Conservation (phyloP, 257 asterid genomes). For the Ehretia macrophylla region DNA sequence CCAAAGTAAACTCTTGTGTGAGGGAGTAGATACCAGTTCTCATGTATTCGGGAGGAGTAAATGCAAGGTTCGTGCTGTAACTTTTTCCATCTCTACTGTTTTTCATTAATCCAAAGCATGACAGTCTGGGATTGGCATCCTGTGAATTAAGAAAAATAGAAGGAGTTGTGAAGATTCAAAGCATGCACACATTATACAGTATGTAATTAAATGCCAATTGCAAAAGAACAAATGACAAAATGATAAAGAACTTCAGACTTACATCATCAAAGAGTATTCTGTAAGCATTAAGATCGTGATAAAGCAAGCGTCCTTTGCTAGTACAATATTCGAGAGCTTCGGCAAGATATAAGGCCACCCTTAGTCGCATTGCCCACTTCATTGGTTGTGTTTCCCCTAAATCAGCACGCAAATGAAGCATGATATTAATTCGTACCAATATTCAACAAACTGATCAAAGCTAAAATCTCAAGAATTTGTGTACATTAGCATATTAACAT, state of each 20-base stretch:
- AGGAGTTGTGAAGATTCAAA: background rate
- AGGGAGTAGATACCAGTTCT: conserved; percentile 42
- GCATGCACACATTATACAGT: background rate
- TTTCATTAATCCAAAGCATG: conserved; percentile 73
- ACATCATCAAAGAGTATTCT: conserved; percentile 87
- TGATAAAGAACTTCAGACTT: conserved; percentile 23
- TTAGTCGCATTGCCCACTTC: conserved; percentile 99
- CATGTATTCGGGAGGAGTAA: conserved; percentile 70
- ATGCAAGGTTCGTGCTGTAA: conserved; percentile 69
- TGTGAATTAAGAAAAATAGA: conserved; percentile 9
- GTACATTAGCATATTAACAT: background rate
- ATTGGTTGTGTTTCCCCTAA: conserved; percentile 97
- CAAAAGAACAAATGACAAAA: background rate
- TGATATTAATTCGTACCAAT: background rate
- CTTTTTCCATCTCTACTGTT: conserved; percentile 73
- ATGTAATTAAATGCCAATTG: background rate
- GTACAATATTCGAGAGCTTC: conserved; percentile 93
- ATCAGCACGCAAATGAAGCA: conserved; percentile 20
- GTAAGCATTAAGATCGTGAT: conserved; percentile 97
- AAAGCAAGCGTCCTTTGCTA: conserved; percentile 79
- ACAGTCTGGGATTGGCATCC: conserved; percentile 59
- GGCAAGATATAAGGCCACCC: conserved; percentile 85
- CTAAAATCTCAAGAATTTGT: background rate
- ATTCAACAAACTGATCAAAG: background rate
- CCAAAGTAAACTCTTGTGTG: background rate